A percentile compares a stretch with the other conserved stretches of the same genome.
phyloP scores from a whole-genome alignment of 192 early-diverging fungal genomes.

The Podila epigama region DNA sequence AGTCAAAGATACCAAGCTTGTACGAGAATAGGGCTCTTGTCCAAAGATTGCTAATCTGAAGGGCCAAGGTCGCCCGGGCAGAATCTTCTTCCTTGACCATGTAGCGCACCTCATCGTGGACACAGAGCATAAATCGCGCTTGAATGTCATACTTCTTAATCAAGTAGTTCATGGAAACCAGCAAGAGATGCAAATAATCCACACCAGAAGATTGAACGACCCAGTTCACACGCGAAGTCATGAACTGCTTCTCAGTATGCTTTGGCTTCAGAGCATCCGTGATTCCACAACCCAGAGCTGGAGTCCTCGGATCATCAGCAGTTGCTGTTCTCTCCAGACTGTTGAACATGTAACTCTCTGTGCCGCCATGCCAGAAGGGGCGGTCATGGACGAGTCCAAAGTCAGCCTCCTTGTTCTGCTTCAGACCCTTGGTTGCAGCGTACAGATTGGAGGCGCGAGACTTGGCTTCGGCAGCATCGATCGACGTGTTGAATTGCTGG shows the following conservation, averaged over 20 bases:
- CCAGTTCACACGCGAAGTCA: slow-evolving; percentile 95
- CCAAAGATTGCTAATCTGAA: slow-evolving; percentile 96
- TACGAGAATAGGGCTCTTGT: slow-evolving; percentile 87
- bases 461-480: slow-evolving; percentile 68
- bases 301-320: slow-evolving; percentile 77
- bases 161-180: slow-evolving; percentile 88
- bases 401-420: slow-evolving; percentile 22
- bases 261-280: slow-evolving; percentile 81
- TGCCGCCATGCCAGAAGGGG: slow-evolving; percentile 88
- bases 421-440: slow-evolving; percentile 82
- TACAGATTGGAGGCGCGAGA: slow-evolving; percentile 78
- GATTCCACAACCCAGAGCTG: slow-evolving; percentile 86
- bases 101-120: slow-evolving; percentile 96
- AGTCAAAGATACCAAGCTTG: slow-evolving; percentile 82
- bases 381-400: slow-evolving; percentile 33
- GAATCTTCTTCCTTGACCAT: slow-evolving; percentile 80
- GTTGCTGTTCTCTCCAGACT: slow-evolving; percentile 83
- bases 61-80: slow-evolving; percentile 76
- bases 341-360: slow-evolving; percentile 97
- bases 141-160: slow-evolving; percentile 78
- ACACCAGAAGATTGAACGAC: slow-evolving; percentile 98
- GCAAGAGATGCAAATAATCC: slow-evolving; percentile 93
- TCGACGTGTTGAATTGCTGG: slow-evolving; percentile 77
- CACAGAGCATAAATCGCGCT: slow-evolving; percentile 86
- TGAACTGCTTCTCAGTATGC: slow-evolving; percentile 65